Base-by-base conservation (phyloP, 2,329 filamentous ascomycete genomes). In the Aspergillus puulaauensis region DNA sequence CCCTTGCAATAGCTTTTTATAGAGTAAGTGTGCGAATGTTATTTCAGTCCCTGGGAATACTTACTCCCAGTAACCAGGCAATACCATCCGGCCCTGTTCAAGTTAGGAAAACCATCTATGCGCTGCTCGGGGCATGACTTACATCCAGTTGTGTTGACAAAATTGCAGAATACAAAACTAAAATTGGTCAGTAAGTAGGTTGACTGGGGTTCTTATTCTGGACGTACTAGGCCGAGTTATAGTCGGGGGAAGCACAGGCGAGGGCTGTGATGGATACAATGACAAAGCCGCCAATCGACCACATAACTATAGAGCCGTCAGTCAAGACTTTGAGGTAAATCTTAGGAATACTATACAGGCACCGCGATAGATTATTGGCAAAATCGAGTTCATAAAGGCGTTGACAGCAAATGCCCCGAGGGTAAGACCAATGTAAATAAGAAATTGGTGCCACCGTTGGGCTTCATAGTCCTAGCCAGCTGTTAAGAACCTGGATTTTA, bases 241-340 rank as follows among this genome's bases (percentile, higher is more conserved):
- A 91, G 62, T 87, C 77, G 0, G 86, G 86, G 2, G 87, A 82
- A 0, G 87, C 80, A 66, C 86, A 89, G 3, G 87, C 81, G 50
- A 92, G 74, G 0, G 89, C 79, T 0, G 88, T 89, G 61, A 90
- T 89, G 61, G 80, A 88, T 63, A 91, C 89, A 57, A 91, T 77
- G 44, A 83, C 75, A 63, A 91, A 90, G 0, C 89, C 89, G 2
- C 79, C 72, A 2, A 91, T 77, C 2, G 85, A 89, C 89, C 88
- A 91, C 50, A 86, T 81, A 62, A 91, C 72, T 73, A 40, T 48
- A 15, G 6, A 46, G 19, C 5, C n/a, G 11, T n/a, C 15, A 15
- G 12, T 7, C 14, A 15, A 37, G 5, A 5, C 27, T 31, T 27
- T 31, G 2, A 31, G 1, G 27, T 9, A 31, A 31, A 31, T 11